phyloP scores from a whole-genome alignment of 2,329 filamentous ascomycete genomes.

The Pyrenochaeta sp. region DNA sequence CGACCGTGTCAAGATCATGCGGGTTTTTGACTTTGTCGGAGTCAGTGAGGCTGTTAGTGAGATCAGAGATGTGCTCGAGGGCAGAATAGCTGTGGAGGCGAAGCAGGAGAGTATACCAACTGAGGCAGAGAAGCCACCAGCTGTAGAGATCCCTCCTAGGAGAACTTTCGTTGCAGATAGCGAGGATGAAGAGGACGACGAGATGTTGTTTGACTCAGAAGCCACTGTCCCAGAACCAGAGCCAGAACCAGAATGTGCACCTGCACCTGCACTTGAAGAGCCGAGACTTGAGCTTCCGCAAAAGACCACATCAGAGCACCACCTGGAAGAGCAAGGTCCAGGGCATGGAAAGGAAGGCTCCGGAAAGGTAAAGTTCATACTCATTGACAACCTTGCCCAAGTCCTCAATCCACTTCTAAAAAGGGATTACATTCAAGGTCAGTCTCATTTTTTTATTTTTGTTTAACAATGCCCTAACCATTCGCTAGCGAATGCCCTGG shows the following conservation, averaged over 20 bases:
- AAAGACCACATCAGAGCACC: not conserved
- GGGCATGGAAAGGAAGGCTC: not conserved
- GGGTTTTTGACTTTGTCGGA: conserved; percentile 61
- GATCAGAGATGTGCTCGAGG: conserved; percentile 49
- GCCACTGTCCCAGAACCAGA: no score
- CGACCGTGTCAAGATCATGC: conserved; percentile 58
- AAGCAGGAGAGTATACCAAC: conserved; percentile 17
- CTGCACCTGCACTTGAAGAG: not conserved
- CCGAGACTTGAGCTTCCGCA: not conserved
- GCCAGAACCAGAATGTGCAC: no score
- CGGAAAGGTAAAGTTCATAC: conserved; percentile 36
- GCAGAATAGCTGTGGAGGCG: not conserved
- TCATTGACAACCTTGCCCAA: conserved; percentile 52
- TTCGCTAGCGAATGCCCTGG: conserved; percentile 48
- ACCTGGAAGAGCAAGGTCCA: not conserved
- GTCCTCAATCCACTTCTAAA: conserved; percentile 49
- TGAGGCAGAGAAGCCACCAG: not conserved
- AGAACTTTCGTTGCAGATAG: conserved; percentile 44
- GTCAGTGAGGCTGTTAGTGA: conserved; percentile 57
- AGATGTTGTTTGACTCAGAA: conserved; percentile 49
- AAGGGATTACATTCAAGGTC: conserved; percentile 48
- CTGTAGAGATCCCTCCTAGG: conserved; percentile 3
- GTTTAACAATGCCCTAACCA: conserved; percentile 16
- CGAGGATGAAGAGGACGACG: conserved; percentile 46
- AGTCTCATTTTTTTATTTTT: conserved; percentile 18